A percentile compares a stretch with the other conserved stretches of the same genome.
phyloP scores from a whole-genome alignment of 164 flowering plant species.

The Macadamia integrifolia region DNA sequence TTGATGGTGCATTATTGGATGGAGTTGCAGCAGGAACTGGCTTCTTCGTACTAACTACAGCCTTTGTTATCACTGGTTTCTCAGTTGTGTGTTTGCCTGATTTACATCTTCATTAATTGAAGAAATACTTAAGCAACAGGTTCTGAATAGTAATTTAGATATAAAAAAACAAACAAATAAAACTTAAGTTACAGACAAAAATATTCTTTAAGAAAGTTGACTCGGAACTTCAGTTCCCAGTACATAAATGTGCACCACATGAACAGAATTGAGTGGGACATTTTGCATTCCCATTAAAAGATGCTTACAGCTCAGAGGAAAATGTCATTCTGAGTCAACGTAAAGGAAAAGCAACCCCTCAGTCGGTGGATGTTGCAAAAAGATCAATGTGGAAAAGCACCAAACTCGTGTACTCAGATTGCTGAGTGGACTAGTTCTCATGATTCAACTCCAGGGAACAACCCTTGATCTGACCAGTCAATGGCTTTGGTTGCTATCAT shows the following conservation, averaged over 20 bases:
- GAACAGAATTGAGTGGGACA: too few species aligned
- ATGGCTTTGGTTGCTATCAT: too few species aligned
- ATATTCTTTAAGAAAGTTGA: not conserved
- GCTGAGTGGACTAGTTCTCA: too few species aligned
- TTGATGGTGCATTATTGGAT: conserved; percentile 34
- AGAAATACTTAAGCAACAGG: conserved; percentile 17
- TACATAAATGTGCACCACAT: not conserved
- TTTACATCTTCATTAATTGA: conserved; percentile 62
- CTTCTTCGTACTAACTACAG: conserved; percentile 28
- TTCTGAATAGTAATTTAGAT: not conserved
- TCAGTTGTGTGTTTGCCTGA: conserved; percentile 92
- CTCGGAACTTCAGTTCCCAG: not conserved
- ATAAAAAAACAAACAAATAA: not conserved
- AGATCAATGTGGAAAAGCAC: too few species aligned
- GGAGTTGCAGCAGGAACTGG: conserved; percentile 30
- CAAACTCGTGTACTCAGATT: too few species aligned
- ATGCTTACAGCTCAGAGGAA: too few species aligned
- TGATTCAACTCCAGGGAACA: too few species aligned
- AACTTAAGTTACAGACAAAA: not conserved
- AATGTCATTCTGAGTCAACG: too few species aligned
- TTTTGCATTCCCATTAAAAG: too few species aligned
- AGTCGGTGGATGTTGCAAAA: too few species aligned
- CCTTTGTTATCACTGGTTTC: conserved; percentile 60
- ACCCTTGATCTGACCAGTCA: too few species aligned
- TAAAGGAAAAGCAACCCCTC: too few species aligned